Base-by-base conservation (phyloP, 2,329 filamentous ascomycete species). In the Hysterium pulicare region DNA sequence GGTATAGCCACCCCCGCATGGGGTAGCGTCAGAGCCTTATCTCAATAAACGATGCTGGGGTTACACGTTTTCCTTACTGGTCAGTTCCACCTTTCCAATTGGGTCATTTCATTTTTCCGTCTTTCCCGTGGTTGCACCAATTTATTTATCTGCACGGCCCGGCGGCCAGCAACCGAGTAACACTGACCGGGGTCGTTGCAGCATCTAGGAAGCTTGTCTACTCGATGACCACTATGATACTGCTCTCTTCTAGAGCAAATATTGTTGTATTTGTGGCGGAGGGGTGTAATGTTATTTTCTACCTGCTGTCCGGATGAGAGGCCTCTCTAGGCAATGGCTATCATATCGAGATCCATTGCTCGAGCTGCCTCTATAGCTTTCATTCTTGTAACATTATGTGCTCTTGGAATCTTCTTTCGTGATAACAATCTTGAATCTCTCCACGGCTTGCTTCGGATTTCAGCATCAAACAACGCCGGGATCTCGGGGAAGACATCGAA, bases 71-170 rank as follows among this genome's bases (percentile, higher is more conserved):
- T n/a, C n/a, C n/a, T n/a, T n/a, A n/a, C n/a, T n/a, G n/a, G n/a
- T n/a, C n/a, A n/a, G n/a, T n/a, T n/a, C n/a, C n/a, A n/a, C n/a
- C n/a, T n/a, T n/a, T n/a, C n/a, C n/a, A n/a, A n/a, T n/a, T n/a
- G n/a, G n/a, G n/a, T n/a, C n/a, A n/a, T n/a, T n/a, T n/a, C n/a
- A n/a, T n/a, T 30, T 42, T 24, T n/a, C 30, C 36, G 30, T 28
- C 20, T 36, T 36, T 48, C 22, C 47, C 42, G 39, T 40, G 45
- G 47, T 44, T 44, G 24, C 33, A 39, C 32, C 23, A 47, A 42
- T 50, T 20, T 48, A 50, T 36, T 35, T 44, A 41, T 31, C 44
- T 44, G 24, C 24, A 28, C 24, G 30, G 40, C 26, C 26, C 41
- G 36, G 38, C 35, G 35, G 28, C 11, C 21, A 8, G 31, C 16